Evolutionary conservation across 306 rosid genomes (phyloP).

Genomic region (Coriaria nepalensis): DNA sequence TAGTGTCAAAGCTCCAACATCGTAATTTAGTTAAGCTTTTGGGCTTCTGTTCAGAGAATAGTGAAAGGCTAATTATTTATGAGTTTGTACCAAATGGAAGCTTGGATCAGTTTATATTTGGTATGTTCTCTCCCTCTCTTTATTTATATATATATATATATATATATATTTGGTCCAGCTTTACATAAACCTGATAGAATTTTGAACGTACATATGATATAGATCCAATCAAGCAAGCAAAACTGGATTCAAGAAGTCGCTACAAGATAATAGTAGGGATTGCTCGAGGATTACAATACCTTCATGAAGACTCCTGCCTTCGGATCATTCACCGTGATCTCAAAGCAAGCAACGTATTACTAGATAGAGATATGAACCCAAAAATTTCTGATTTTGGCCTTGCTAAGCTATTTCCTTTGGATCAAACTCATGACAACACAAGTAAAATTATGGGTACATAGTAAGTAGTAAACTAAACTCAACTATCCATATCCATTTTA

Average conservation of each 20-base stretch:
- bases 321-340: conserved; percentile 27
- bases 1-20: conserved; percentile 18
- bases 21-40: conserved; percentile 13
- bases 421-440: conserved; percentile 18
- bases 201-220: too few relatives aligned
- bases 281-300: conserved; percentile 20
- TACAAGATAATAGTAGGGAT: conserved; percentile 19
- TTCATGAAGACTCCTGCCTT: conserved; percentile 26
- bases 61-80: conserved; percentile 16
- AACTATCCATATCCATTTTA: too few relatives aligned
- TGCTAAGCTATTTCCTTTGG: conserved; percentile 13
- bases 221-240: conserved; percentile 2
- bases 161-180: too few relatives aligned
- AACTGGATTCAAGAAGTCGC: conserved; percentile 17
- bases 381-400: conserved; percentile 26
- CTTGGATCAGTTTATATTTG: conserved; percentile 18
- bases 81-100: conserved; percentile 21
- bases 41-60: conserved; percentile 15
- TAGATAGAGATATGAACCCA: conserved; percentile 19
- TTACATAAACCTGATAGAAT: too few relatives aligned
- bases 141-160: too few relatives aligned
- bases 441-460: conserved; percentile 10
- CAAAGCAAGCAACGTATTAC: conserved; percentile 21
- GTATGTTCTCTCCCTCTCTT: too few relatives aligned
- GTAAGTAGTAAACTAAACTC: conserved; percentile 4